Evolutionary conservation across 257 asterid species (phyloP).

Genomic region (Prunella vulgaris): DNA sequence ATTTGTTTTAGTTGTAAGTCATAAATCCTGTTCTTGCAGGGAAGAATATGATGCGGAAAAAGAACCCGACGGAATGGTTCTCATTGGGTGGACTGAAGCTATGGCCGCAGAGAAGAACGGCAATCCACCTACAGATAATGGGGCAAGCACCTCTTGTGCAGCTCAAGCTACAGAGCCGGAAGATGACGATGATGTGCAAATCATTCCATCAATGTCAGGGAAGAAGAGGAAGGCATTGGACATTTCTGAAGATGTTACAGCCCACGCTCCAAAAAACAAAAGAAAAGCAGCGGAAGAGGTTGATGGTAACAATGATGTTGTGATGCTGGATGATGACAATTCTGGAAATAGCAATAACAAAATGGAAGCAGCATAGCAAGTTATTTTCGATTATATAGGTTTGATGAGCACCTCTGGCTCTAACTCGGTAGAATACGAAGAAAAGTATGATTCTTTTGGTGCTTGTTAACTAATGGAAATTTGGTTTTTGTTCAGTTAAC

Average conservation of each 20-base stretch:
- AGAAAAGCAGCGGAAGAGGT: constrained; percentile 38
- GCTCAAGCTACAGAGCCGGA: constrained; percentile 36
- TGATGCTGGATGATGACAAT: constrained; percentile 40
- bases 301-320: constrained; percentile 31
- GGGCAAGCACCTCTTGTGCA: constrained; percentile 58
- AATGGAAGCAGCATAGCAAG: constrained; percentile 37
- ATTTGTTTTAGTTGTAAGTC: neutral
- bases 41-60: constrained; percentile 90
- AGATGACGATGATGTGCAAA: constrained; percentile 57
- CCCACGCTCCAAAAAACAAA: constrained; percentile 21
- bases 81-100: constrained; percentile 78
- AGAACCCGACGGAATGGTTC: constrained; percentile 91
- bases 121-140: constrained; percentile 41
- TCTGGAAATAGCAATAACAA: constrained; percentile 41
- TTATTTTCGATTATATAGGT: constrained; percentile 6
- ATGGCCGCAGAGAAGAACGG: constrained; percentile 41
- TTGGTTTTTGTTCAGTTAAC: constrained; percentile 27
- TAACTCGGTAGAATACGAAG: constrained; percentile 43
- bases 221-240: constrained; percentile 66
- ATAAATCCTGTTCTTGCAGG: constrained; percentile 35
- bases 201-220: constrained; percentile 39
- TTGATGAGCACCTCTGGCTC: constrained; percentile 24
- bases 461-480: constrained; percentile 29
- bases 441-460: constrained; percentile 40
- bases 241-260: constrained; percentile 18